Base-by-base conservation (phyloP, 345 rosid genomes). In the Corymbia maculata region DNA sequence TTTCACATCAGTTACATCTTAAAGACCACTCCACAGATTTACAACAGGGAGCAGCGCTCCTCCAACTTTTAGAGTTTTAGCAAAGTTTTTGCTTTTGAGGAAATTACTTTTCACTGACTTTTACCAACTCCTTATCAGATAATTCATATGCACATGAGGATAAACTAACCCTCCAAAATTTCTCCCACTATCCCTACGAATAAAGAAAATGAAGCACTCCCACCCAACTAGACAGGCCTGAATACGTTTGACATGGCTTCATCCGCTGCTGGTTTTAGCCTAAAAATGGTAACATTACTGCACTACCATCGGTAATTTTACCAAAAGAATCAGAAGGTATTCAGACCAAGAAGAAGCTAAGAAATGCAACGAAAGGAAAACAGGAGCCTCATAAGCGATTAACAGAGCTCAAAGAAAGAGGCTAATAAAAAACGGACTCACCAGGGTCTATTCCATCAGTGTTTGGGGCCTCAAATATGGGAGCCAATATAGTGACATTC, bases 371-470 rank as follows among this genome's bases (percentile, higher is more conserved):
- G 51, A 86, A 86, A 86, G 59, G 19, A 19, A 86, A 70, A 28
- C 88, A 61, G n/a, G 16, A 45, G 28, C 13, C 88, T 26, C 59
- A 52, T 79, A 55, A 84, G 51, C 79, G n/a, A 61, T 75, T 36
- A 88, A 28, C 2, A 6, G 89, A 24, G 86, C 52, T 82, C 12
- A 59, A 86, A 44, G 36, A 87, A 86, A 75, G 88, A n/a, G 51
- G 61, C 44, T 51, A 49, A 87, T 85, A 86, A 80, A 26, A 28
- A 26, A 75, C 85, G 47, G 88, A 85, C 94, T 90, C 89, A 96
- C 99, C 99, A 2, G 99, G 99, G 93, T 98, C 99, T 86, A 98
- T 98, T 86, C 99, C 99, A 91, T 98, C 99, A 0, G 99, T 98
- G 90, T 98, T 98, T 87, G 99, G 99, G 86, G 99, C 99, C 92